phyloP scores from a whole-genome alignment of 1,139 yeast species.

The Lipomyces yarrowii region DNA sequence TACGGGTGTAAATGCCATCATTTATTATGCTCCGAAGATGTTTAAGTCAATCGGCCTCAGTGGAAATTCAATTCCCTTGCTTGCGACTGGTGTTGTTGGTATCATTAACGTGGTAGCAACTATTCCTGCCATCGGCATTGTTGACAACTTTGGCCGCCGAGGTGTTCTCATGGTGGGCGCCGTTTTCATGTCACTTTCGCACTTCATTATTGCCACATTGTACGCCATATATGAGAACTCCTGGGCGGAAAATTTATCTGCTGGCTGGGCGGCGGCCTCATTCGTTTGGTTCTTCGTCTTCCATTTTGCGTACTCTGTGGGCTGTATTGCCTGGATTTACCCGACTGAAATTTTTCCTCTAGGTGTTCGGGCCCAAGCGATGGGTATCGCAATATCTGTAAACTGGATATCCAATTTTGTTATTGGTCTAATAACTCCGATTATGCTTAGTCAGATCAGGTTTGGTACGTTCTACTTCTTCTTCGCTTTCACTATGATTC shows the following conservation, averaged over 20 bases:
- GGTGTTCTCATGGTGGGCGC: constrained; percentile 54
- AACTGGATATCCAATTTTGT: constrained; percentile 83
- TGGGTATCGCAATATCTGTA: constrained; percentile 72
- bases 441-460: constrained; percentile 18
- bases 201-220: constrained; percentile 40
- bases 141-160: constrained; percentile 57
- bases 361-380: constrained; percentile 77
- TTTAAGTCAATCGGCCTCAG: constrained; percentile 53
- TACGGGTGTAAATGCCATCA: constrained; percentile 70
- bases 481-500: constrained; percentile 21
- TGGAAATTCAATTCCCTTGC: constrained; percentile 53
- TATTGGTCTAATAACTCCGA: constrained; percentile 74
- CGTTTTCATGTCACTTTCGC: constrained; percentile 47
- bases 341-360: constrained; percentile 80
- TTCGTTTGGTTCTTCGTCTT: constrained; percentile 73
- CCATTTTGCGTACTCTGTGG: constrained; percentile 79
- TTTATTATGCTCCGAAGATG: constrained; percentile 69
- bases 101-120: constrained; percentile 39
- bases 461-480: constrained; percentile 29
- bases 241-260: constrained; percentile 34
- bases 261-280: constrained; percentile 65
- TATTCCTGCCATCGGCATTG: constrained; percentile 50
- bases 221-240: constrained; percentile 38
- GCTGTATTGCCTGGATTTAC: constrained; percentile 78
- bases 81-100: constrained; percentile 46